Percentiles rank a stretch among this genome's conserved stretches.
phyloP scores from a whole-genome alignment of 768 basidiomycete genomes.

The Termitomyces heimii region DNA sequence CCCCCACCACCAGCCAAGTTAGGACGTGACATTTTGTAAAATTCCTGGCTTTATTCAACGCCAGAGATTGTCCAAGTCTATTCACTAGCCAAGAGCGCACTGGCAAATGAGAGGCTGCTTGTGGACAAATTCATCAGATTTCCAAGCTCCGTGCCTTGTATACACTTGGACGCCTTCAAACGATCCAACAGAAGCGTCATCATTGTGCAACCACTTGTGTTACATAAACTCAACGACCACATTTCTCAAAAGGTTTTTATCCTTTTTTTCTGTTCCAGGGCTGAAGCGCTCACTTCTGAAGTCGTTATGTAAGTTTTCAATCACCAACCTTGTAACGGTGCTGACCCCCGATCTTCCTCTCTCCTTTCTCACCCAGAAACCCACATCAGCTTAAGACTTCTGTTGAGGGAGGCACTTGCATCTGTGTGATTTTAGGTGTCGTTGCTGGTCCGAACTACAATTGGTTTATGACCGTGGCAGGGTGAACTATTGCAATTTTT shows the following conservation, averaged over 20 bases:
- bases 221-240: conserved; percentile 2
- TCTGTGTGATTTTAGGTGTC: conserved; percentile 13
- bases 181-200: conserved; percentile 6
- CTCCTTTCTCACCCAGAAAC: conserved; percentile 6
- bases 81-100: conserved; percentile 10
- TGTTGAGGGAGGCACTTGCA: not conserved
- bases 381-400: conserved; percentile 1
- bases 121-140: conserved; percentile 14
- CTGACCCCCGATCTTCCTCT: conserved; percentile 8
- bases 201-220: conserved; percentile 1
- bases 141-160: conserved; percentile 11
- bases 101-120: conserved; percentile 15
- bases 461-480: conserved; percentile 8
- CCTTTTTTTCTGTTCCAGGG: conserved; percentile 4
- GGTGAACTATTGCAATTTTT: conserved; percentile 28
- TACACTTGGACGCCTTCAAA: conserved; percentile 8
- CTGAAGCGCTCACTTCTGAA: conserved; percentile 6
- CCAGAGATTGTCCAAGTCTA: conserved; percentile 10
- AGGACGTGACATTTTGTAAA: conserved; percentile 10
- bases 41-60: conserved; percentile 11
- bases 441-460: conserved; percentile 6
- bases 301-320: conserved; percentile 28
- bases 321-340: conserved; percentile 9
- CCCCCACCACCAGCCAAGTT: conserved; percentile 12
- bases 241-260: conserved; percentile 6